Conservation (phyloP, 2,329 filamentous ascomycete genomes). For the Fusarium bulbicola region DNA sequence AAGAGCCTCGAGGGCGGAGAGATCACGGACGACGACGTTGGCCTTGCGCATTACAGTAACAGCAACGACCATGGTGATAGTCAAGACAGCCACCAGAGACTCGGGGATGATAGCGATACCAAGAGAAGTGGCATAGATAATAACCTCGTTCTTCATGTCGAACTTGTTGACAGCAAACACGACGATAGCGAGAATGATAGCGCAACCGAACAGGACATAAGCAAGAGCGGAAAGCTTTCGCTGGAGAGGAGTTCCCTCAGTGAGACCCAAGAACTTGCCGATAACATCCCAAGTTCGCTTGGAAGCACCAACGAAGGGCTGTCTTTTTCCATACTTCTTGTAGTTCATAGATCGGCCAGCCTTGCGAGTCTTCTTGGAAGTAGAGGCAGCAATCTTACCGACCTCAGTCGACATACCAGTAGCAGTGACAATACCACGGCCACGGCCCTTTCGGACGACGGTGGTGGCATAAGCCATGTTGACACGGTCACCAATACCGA, state of each 20-base stretch:
- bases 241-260: slow-evolving; percentile 79
- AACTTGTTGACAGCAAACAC: slow-evolving; percentile 68
- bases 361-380: slow-evolving; percentile 63
- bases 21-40: slow-evolving; percentile 71
- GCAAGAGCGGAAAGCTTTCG: slow-evolving; percentile 81
- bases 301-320: slow-evolving; percentile 57
- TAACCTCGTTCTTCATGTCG: slow-evolving; percentile 59
- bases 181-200: slow-evolving; percentile 64
- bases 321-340: slow-evolving; percentile 61
- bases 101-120: slow-evolving; percentile 71
- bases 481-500: slow-evolving; percentile 75
- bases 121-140: slow-evolving; percentile 67
- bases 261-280: slow-evolving; percentile 68
- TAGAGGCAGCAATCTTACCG: slow-evolving; percentile 71
- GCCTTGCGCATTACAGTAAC: slow-evolving; percentile 71
- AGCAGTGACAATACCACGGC: slow-evolving; percentile 75
- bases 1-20: slow-evolving; percentile 74
- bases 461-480: slow-evolving; percentile 82
- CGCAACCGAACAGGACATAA: slow-evolving; percentile 78
- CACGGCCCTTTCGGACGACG: slow-evolving; percentile 76
- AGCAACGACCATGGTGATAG: slow-evolving; percentile 75
- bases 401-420: slow-evolving; percentile 79
- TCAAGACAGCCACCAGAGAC: slow-evolving; percentile 73
- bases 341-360: slow-evolving; percentile 63
- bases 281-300: slow-evolving; percentile 59